phyloP scores from a whole-genome alignment of 73 alveolate genomes.

The Uronychia binucleata region DNA sequence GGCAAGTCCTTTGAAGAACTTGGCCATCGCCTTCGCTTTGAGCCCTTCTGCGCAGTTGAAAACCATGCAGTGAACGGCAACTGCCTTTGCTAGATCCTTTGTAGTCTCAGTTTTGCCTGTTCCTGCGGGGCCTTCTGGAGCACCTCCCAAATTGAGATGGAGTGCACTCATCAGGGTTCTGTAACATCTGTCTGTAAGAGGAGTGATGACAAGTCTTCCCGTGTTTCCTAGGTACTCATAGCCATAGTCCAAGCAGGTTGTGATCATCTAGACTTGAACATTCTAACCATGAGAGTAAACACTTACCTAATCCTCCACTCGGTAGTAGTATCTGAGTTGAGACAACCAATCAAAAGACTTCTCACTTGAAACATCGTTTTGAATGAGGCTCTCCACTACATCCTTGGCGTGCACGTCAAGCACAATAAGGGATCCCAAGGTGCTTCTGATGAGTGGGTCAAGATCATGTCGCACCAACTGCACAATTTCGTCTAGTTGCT shows the following conservation, averaged over 20 bases:
- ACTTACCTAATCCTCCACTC: slow-evolving; percentile 16
- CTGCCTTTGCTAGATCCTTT: slow-evolving; percentile 95
- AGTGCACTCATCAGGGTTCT: slow-evolving; percentile 89
- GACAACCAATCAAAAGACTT: slow-evolving; percentile 80
- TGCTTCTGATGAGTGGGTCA: slow-evolving; percentile 54
- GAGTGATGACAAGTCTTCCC: slow-evolving; percentile 90
- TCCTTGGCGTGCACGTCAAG: slow-evolving; percentile 87
- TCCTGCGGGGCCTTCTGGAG: slow-evolving; percentile 98
- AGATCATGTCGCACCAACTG: slow-evolving; percentile 65
- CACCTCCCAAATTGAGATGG: slow-evolving; percentile 93
- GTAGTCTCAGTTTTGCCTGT: slow-evolving; percentile 97
- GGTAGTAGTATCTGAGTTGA: slow-evolving; percentile 70
- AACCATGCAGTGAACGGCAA: slow-evolving; percentile 95
- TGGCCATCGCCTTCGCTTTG: slow-evolving; percentile 96
- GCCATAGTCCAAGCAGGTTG: slow-evolving; percentile 76
- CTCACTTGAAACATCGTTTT: slow-evolving; percentile 46
- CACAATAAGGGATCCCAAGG: slow-evolving; percentile 76
- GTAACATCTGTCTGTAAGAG: slow-evolving; percentile 92
- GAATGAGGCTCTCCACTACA: slow-evolving; percentile 57
- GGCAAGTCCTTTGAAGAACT: slow-evolving; percentile 96
- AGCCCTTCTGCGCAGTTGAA: slow-evolving; percentile 96
- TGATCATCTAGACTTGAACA: slow-evolving; percentile 61
- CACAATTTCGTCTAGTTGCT: slow-evolving; percentile 67
- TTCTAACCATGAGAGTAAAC: slow-evolving; percentile 2
- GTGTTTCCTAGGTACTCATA: slow-evolving; percentile 92